Evolutionary conservation across 2,329 filamentous ascomycete genomes (phyloP).

Genomic region (Hymenotorrendiella dingleyae): DNA sequence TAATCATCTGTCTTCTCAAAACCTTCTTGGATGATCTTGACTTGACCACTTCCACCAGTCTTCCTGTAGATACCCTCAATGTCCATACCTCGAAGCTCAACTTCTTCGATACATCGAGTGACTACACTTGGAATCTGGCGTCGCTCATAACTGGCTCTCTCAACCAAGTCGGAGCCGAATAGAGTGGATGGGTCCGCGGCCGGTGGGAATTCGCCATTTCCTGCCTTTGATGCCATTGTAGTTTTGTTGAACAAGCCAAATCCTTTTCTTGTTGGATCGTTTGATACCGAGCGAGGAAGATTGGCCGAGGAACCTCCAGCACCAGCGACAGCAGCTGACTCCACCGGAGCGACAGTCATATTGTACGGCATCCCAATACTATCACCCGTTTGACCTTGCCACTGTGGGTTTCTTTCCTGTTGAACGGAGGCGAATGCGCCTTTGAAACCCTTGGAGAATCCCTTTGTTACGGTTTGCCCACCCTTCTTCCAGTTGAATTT

Average conservation of each 20-base stretch:
- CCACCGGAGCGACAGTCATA: constrained; percentile 53
- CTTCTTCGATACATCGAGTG: constrained; percentile 90
- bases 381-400: constrained; percentile 52
- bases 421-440: constrained; percentile 62
- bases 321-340: constrained; percentile 35
- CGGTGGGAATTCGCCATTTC: constrained; percentile 32
- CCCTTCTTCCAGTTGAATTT: constrained; percentile 99
- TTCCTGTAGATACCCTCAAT: constrained; percentile 97
- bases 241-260: constrained; percentile 63
- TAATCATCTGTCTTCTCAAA: constrained; percentile 83
- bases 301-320: constrained; percentile 20
- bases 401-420: constrained; percentile 48
- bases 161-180: constrained; percentile 84
- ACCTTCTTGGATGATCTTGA: constrained; percentile 83
- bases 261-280: constrained; percentile 35
- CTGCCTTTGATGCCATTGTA: constrained; percentile 43
- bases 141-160: constrained; percentile 82
- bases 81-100: constrained; percentile 94
- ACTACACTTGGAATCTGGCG: constrained; percentile 86
- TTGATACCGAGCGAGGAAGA: constrained; percentile 22
- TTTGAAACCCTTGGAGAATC: constrained; percentile 89
- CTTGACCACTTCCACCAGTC: constrained; percentile 85
- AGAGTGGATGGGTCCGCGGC: constrained; percentile 55
- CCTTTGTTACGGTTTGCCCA: constrained; percentile 87
- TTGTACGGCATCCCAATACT: constrained; percentile 66